Percentiles rank a stretch among this genome's conserved stretches.
Evolutionary conservation across 139 green algal species (phyloP).

Genomic region (Trebouxia sp.): DNA sequence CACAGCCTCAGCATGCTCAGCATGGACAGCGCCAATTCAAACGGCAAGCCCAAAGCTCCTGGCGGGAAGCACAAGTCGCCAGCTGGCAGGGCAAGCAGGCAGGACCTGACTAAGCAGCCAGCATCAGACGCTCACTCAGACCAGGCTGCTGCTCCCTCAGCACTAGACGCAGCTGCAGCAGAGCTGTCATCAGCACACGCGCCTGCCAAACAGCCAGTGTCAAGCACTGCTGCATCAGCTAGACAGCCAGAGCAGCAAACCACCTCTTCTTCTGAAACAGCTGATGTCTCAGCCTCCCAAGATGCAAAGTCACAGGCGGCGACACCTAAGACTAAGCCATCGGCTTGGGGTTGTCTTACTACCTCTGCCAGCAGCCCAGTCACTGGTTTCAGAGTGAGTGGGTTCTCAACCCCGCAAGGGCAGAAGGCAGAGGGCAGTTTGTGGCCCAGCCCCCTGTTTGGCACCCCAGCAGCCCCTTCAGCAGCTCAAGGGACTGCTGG

Average conservation of each 20-base stretch:
- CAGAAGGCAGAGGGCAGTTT: not conserved
- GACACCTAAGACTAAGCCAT: not conserved
- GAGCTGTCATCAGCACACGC: too few relatives aligned
- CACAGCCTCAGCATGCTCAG: not conserved
- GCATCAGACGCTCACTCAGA: not conserved
- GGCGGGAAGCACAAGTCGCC: not conserved
- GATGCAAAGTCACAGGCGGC: not conserved
- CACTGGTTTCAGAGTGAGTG: slow-evolving; percentile 27
- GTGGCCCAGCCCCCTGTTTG: not conserved
- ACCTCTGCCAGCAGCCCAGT: not conserved
- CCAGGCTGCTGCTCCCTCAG: not conserved
- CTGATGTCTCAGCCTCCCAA: not conserved
- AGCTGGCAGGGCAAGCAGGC: not conserved
- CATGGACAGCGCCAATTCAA: not conserved
- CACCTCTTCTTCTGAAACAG: not conserved
- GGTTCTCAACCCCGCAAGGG: slow-evolving; percentile 14
- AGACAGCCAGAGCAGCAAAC: too few relatives aligned
- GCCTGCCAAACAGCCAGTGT: too few relatives aligned
- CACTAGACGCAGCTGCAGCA: not conserved
- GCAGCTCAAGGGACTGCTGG: not conserved
- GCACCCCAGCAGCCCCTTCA: not conserved
- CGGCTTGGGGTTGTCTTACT: not conserved
- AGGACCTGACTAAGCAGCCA: not conserved
- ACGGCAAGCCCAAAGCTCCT: not conserved
- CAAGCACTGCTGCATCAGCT: too few relatives aligned